A percentile compares a stretch with the other conserved stretches of the same genome.
These are phyloP conservation scores for Fusarium protoensiforme DNA, from an alignment of 2,329 filamentous ascomycete species.

Conservation along the genomic window DNA sequence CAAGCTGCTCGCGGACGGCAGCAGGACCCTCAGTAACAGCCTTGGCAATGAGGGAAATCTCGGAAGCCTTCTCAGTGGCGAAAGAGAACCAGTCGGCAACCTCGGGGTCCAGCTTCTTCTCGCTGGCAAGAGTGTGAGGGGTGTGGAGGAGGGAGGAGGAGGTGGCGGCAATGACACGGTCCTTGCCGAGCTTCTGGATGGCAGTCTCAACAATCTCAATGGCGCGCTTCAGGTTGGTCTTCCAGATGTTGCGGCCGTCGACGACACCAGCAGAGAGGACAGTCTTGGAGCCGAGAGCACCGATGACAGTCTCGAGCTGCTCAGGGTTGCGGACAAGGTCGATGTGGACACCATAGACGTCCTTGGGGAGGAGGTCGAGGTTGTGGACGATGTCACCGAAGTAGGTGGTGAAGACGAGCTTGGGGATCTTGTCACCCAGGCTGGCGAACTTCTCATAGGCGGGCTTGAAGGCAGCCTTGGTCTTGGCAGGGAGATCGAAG, in stretches of 20 bases:
- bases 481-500: conserved; percentile 88
- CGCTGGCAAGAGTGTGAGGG: conserved; percentile 95
- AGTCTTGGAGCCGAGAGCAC: conserved; percentile 87
- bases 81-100: conserved; percentile 99
- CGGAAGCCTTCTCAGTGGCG: conserved; percentile 90
- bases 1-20: conserved; percentile 85
- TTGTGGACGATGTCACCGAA: conserved; percentile 99
- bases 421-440: conserved; percentile 83
- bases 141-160: conserved; percentile 98
- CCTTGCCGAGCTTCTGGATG: conserved; percentile 94
- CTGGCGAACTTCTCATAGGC: conserved; percentile 89
- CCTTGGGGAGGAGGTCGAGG: conserved; percentile 86
- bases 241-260: conserved; percentile 99
- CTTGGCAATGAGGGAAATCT: conserved; percentile 95
- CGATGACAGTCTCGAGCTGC: conserved; percentile 88
- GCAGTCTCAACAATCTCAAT: conserved; percentile 92
- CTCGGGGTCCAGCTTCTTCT: conserved; percentile 97
- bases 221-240: conserved; percentile 97
- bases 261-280: conserved; percentile 95
- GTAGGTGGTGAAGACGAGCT: conserved; percentile 94
- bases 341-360: conserved; percentile 87
- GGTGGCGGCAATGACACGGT: conserved; percentile 95
- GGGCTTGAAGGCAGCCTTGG: conserved; percentile 98
- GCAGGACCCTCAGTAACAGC: conserved; percentile 93
- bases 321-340: conserved; percentile 98